A percentile compares a stretch with the other conserved stretches of the same genome.
phyloP scores from a whole-genome alignment of 2,329 filamentous ascomycete species.

The Phaeophleospora eucalypticola region DNA sequence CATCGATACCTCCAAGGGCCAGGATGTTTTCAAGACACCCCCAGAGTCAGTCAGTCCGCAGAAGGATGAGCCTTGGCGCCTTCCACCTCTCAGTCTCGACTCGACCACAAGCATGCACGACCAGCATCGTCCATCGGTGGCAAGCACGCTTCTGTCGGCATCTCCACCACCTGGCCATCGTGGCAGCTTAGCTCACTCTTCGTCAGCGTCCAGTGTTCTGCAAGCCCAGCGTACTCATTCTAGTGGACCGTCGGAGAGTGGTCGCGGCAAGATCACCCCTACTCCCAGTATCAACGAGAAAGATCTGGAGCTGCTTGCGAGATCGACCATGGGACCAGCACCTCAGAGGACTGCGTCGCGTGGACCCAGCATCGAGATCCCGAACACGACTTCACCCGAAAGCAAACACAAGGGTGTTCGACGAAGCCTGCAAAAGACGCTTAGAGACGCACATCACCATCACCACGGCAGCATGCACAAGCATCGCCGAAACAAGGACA shows the following conservation, averaged over 20 bases:
- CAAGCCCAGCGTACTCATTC: constrained; percentile 23
- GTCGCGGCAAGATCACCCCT: constrained; percentile 14
- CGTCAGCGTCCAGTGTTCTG: constrained; percentile 27
- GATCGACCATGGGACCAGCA: constrained; percentile 15
- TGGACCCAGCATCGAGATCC: constrained; percentile 18
- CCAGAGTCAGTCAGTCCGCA: constrained; percentile 36
- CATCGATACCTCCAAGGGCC: constrained; percentile 34
- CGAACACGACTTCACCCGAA: constrained; percentile 23
- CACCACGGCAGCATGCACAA: constrained; percentile 52
- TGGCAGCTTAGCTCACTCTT: constrained; percentile 27
- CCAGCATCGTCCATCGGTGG: constrained; percentile 34
- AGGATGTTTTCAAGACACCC: constrained; percentile 44
- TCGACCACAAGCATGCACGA: constrained; percentile 15
- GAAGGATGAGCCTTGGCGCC: constrained; percentile 25
- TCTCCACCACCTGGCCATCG: constrained; percentile 20
- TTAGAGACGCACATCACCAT: constrained; percentile 62
- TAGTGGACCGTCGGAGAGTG: constrained; percentile 18
- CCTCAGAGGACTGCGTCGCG: not conserved
- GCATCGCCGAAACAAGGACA: constrained; percentile 73
- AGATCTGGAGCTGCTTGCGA: constrained; percentile 25
- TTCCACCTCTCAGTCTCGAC: constrained; percentile 35
- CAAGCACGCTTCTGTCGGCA: constrained; percentile 26
- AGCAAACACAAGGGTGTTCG: constrained; percentile 57
- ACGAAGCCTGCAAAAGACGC: constrained; percentile 81
- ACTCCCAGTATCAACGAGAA: constrained; percentile 20